Evolutionary conservation across 2,329 filamentous ascomycete genomes (phyloP), one percentile per base, ranked within the genome.

Genomic region (Coniochaeta sp.): DNA sequence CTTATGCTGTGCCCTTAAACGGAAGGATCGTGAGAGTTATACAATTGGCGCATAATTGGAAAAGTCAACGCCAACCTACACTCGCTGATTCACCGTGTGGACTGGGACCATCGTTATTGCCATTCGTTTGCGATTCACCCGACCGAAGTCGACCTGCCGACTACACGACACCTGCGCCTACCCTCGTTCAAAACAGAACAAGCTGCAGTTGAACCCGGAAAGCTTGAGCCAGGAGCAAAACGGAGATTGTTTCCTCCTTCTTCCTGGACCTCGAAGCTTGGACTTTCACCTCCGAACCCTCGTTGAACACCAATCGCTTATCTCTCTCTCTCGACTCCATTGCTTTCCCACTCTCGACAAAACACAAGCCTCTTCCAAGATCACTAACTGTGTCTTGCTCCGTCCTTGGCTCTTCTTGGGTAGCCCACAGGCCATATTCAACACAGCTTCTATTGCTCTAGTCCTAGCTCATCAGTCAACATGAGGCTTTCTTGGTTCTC

Each of bases 401-500:
- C 20, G 20, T 26, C n/a, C 38, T 42, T 42, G 38, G 38, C 18
- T n/a, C n/a, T 42, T 42, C 38, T 42, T 42, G 38, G 38, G 26
- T 42, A 42, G n/a, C 38, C 26, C 38, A 26, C 38, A 26, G 38
- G n/a, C 14, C 38, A 42, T 24, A 40, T 22, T 10, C 38, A 24
- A 42, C 38, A 42, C 14, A 12, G 10, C n/a, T 24, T 24, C 38
- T 42, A 42, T 9, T 14, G 20, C 20, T 42, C 20, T 42, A 42
- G 12, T 13, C 38, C 38, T n/a, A 42, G 38, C n/a, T 14, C 20
- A 14, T 42, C 12, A n/a, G 38, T 13, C 20, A 42, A 42, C 12
- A 78, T 78, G 74, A 73, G 62, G 54, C 60, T 65, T 58, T 63
- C 66, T 48, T 64, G 56, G 28, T 55, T 67, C 47, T 54, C 68